Conservation (phyloP, 257 asterid species). For the Gentiana straminea region DNA sequence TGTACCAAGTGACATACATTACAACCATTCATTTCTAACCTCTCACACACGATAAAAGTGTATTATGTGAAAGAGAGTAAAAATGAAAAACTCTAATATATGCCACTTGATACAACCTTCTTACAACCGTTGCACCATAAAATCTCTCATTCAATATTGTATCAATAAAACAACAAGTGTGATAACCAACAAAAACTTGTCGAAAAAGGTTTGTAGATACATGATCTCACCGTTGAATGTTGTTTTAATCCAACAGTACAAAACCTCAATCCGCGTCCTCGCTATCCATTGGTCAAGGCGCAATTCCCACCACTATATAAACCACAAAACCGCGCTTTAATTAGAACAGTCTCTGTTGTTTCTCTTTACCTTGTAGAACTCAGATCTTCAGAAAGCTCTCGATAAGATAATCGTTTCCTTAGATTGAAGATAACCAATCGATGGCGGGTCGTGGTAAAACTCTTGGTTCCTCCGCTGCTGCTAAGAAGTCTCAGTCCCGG, state of each 20-base stretch:
- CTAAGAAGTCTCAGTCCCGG: constrained; percentile 62
- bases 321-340: background rate
- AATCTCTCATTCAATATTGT: no score
- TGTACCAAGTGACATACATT: no score
- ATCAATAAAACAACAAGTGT: no score
- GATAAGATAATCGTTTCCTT: no score
- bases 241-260: constrained; percentile 25
- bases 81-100: no score
- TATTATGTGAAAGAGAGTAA: no score
- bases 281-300: constrained; percentile 17
- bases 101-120: no score
- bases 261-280: constrained; percentile 24
- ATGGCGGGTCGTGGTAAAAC: constrained; percentile 91
- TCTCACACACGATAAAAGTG: no score
- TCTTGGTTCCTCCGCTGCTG: constrained; percentile 55
- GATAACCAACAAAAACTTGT: background rate
- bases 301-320: constrained; percentile 30
- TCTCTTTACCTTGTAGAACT: background rate
- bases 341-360: background rate
- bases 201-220: background rate
- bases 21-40: no score
- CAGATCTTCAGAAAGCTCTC: no score
- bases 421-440: background rate
- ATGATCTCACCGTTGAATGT: constrained; percentile 25
- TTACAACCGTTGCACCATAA: no score